Evolutionary conservation across 345 rosid species (phyloP).

Genomic region (Pistacia integerrima): DNA sequence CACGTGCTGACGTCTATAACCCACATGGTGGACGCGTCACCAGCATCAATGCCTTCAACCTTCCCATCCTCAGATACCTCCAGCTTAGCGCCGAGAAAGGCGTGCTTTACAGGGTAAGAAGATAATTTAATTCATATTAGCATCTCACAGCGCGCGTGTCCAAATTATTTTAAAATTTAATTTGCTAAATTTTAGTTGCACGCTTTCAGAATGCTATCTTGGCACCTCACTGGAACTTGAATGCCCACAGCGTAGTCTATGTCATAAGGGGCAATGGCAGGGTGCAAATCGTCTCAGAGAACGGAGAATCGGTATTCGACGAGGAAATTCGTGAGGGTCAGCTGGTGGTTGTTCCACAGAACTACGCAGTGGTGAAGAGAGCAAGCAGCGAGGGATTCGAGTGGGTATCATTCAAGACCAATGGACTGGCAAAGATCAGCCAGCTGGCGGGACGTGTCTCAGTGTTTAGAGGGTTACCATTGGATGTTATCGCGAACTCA

Average conservation of each 20-base stretch:
- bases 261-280: conserved; percentile 32
- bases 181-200: too few relatives aligned
- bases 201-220: conserved; percentile 39
- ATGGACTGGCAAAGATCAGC: conserved; percentile 24
- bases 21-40: conserved; percentile 66
- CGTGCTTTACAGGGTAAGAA: conserved; percentile 38
- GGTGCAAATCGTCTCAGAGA: conserved; percentile 35
- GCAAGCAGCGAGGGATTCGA: conserved; percentile 33
- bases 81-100: conserved; percentile 60
- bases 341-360: conserved; percentile 38
- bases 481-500: conserved; percentile 36
- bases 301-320: conserved; percentile 31
- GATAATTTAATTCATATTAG: too few relatives aligned
- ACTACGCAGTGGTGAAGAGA: conserved; percentile 31
- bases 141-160: too few relatives aligned
- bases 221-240: conserved; percentile 41
- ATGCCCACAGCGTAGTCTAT: conserved; percentile 45
- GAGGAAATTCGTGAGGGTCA: conserved; percentile 36
- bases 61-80: conserved; percentile 53
- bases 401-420: conserved; percentile 43
- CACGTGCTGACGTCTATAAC: conserved; percentile 54
- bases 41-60: conserved; percentile 48
- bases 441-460: conserved; percentile 37
- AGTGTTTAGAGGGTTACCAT: conserved; percentile 29
- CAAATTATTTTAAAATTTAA: too few relatives aligned